Percentiles rank a stretch among this genome's conserved stretches.
These are phyloP conservation scores for Candida sphagnicola DNA, from an alignment of 805 yeast genomes.

Conservation along the genomic window DNA sequence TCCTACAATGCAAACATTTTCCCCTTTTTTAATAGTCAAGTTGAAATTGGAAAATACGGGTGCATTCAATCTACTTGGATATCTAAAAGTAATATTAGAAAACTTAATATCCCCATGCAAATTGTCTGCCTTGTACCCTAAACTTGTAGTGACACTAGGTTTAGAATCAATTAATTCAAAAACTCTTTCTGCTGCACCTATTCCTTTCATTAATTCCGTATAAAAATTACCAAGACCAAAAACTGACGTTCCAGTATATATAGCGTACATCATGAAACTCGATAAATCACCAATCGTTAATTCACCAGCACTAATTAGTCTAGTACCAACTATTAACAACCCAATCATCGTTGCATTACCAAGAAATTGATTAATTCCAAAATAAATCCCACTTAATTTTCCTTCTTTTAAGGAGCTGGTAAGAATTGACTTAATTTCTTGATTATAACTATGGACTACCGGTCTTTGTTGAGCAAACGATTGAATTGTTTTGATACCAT, in stretches of 20 bases:
- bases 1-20: constrained; percentile 90
- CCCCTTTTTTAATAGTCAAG: constrained; percentile 68
- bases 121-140: constrained; percentile 48
- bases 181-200: constrained; percentile 90
- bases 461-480: constrained; percentile 80
- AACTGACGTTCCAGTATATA: constrained; percentile 89
- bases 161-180: constrained; percentile 81
- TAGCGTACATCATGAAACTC: constrained; percentile 92
- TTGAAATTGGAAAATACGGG: constrained; percentile 59
- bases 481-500: constrained; percentile 83
- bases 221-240: constrained; percentile 89
- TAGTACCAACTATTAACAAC: constrained; percentile 73
- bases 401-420: constrained; percentile 79
- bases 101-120: constrained; percentile 58
- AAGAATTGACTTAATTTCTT: constrained; percentile 62
- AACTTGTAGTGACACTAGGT: constrained; percentile 65
- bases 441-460: constrained; percentile 73
- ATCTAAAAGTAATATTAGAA: constrained; percentile 60
- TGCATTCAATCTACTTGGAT: constrained; percentile 80
- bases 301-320: constrained; percentile 72
- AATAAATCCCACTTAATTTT: constrained; percentile 67
- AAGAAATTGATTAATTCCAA: constrained; percentile 74
- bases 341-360: constrained; percentile 83
- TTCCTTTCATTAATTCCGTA: constrained; percentile 94
- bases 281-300: constrained; percentile 85